phyloP scores from a whole-genome alignment of 306 rosid species.

The Delonix regia region DNA sequence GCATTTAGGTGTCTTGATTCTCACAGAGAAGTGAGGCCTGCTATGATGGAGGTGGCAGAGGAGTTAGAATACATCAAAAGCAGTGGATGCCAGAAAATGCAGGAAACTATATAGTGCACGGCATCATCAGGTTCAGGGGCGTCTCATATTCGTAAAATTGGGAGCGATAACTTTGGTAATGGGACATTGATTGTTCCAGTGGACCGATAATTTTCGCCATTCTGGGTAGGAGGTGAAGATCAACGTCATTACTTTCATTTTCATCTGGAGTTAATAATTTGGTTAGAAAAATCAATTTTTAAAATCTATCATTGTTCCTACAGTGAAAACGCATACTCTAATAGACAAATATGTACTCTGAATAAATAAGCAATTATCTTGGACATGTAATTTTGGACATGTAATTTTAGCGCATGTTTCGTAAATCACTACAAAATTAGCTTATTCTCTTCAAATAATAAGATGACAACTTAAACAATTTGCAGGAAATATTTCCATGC shows the following conservation, averaged over 20 bases:
- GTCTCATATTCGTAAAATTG: not conserved
- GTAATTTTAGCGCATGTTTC: not conserved
- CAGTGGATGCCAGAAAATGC: slow-evolving; percentile 77
- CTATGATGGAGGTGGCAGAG: slow-evolving; percentile 91
- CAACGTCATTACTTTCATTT: slow-evolving; percentile 25
- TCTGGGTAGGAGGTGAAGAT: slow-evolving; percentile 53
- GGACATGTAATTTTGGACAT: not conserved
- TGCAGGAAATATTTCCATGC: not conserved
- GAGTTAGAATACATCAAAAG: slow-evolving; percentile 74
- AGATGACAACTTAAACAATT: not conserved
- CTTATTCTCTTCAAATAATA: not conserved
- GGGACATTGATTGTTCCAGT: slow-evolving; percentile 55
- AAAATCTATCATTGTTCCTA: no score
- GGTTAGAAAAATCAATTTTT: no score
- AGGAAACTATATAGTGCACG: slow-evolving; percentile 60
- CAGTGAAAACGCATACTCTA: no score
- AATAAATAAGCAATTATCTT: not conserved
- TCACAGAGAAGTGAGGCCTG: slow-evolving; percentile 85
- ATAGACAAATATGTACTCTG: not conserved
- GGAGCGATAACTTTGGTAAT: slow-evolving; percentile 55
- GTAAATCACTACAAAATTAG: not conserved
- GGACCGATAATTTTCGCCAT: slow-evolving; percentile 27
- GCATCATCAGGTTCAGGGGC: slow-evolving; percentile 51
- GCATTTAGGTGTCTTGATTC: slow-evolving; percentile 95
- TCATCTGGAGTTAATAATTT: no score